Evolutionary conservation across 2,329 filamentous ascomycete genomes (phyloP), one percentile per base, ranked within the genome.

Genomic region (Gyromitra esculenta): DNA sequence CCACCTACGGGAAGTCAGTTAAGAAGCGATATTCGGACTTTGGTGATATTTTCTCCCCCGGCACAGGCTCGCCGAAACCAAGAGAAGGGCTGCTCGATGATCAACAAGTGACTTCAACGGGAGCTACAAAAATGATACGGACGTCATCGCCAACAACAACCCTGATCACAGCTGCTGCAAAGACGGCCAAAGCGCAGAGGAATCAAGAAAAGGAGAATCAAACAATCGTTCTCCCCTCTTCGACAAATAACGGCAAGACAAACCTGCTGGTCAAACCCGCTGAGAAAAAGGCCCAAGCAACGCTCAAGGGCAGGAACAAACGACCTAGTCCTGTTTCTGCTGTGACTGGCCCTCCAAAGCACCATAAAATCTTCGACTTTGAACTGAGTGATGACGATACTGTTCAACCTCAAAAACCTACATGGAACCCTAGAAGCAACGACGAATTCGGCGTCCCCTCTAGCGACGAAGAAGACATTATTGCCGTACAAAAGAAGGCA

Each of bases 391-490:
- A 63, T n/a, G 56, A 71, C 41, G 41, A 59, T n/a, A 56, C 43
- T 15, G 43, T 43, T 62, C 65, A 75, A 52, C 57, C 50, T 52
- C 65, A 48, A 56, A 45, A 15, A 48, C 25, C 50, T 50, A 50
- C 64, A 39, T 70, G 50, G 41, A 35, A 62, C 37, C 66, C 54
- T 37, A 72, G 65, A 65, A 18, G 67, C 67, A 69, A 64, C 60
- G 50, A 75, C 50, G 72, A 65, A 35, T 70, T 74, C 39, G 75
- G 75, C 50, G 75, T 80, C 81, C 7, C 79, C 18, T 79, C 75
- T 52, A 77, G 75, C 37, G 77, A 69, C 67, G 75, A 77, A 11
- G 75, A 75, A 37, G 72, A 70, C 48, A 35, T 45, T 39, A 25
- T 41, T 5, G 15, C 62, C 5, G 15, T 67, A 39, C 41, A 57